Conservation (phyloP, 2,329 filamentous ascomycete genomes). For the Microcyclospora tardicrescens region DNA sequence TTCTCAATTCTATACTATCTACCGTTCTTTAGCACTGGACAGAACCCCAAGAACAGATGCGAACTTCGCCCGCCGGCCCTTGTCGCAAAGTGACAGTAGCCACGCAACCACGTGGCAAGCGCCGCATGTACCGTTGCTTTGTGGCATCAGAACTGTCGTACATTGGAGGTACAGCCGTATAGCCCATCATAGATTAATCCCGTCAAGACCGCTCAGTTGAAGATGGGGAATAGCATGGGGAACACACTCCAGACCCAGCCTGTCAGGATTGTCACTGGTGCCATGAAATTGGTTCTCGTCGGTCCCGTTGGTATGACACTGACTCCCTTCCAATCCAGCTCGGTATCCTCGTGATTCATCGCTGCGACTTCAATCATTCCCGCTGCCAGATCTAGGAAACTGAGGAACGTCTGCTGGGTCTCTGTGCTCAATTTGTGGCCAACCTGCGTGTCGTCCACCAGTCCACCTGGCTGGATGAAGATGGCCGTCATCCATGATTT, state of each 20-base stretch:
- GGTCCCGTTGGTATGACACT: background rate
- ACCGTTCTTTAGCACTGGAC: too few relatives aligned
- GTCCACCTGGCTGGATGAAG: background rate
- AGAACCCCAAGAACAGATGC: too few relatives aligned
- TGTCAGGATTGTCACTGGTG: background rate
- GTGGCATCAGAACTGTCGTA: too few relatives aligned
- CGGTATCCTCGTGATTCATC: background rate
- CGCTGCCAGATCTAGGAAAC: constrained; percentile 1
- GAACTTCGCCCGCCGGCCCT: too few relatives aligned
- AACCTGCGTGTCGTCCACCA: background rate
- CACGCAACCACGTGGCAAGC: too few relatives aligned
- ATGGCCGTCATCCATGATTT: background rate
- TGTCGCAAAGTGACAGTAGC: too few relatives aligned
- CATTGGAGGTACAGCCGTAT: too few relatives aligned
- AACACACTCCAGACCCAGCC: background rate
- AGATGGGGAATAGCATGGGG: background rate
- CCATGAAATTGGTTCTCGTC: background rate
- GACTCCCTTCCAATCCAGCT: background rate
- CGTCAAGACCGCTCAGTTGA: background rate
- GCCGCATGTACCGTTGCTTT: too few relatives aligned
- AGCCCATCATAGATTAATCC: background rate
- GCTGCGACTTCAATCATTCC: background rate
- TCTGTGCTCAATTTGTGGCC: background rate
- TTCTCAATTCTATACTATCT: too few relatives aligned
- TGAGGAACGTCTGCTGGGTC: background rate